Evolutionary conservation across 2,329 filamentous ascomycete species (phyloP), one percentile per base, ranked within the genome.

Genomic region (Trichophyton equinum): DNA sequence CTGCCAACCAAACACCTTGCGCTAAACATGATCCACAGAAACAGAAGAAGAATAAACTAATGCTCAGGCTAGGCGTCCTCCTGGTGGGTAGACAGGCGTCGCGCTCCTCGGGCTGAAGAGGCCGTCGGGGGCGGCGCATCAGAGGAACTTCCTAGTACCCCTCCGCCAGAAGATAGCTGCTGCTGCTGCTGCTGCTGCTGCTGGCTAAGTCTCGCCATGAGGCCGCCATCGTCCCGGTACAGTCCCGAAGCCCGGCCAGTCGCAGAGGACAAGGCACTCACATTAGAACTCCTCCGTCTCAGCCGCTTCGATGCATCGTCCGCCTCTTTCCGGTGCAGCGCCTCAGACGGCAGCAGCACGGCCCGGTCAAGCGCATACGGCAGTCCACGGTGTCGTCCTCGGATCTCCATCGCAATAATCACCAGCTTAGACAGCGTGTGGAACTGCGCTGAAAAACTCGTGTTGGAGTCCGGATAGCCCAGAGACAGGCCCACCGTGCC

Each of bases 401-500:
- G 82, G 61, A 86, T 75, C 73, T 84, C 81, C 83, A 86, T 86
- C 9, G 83, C 83, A 63, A 85, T 82, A 67, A 86, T 83, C 64
- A 86, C 78, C 62, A 86, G 77, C 68, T 85, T 86, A 18, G 79
- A 82, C 5, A 95, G 74, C 0, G 85, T 81, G 11, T 81, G 83
- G 72, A 99, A 96, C 67, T 96, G 84, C 0, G 82, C 86, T 36
- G 84, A 91, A 65, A 99, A 90, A 0, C 88, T 91, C 0, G 90
- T 82, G 72, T 96, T 88, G 71, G 85, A 79, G 20, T 75, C 78
- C 0, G 87, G 80, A 64, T 92, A 96, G 4, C 94, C 94, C 15
- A 99, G 80, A 57, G 87, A 92, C 61, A 99, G 77, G 0, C 94
- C 94, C 27, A 99, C 94, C 0, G 94, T 99, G 64, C 94, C 95